These are phyloP conservation scores for Raddia guianensis DNA, from an alignment of 176 grass and related monocot genomes.

Conservation along the genomic window DNA sequence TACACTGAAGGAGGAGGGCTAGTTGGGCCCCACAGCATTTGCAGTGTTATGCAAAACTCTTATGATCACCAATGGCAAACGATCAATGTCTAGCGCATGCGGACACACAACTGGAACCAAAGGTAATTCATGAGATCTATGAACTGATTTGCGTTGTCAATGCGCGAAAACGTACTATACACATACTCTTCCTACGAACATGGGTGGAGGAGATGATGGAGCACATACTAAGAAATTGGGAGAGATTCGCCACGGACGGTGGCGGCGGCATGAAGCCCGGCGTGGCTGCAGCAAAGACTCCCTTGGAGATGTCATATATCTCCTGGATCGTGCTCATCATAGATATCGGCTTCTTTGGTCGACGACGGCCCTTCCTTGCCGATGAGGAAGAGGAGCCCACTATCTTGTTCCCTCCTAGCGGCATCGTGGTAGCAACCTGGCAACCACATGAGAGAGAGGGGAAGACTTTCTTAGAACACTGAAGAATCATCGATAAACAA, in stretches of 20 bases:
- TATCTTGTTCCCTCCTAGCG: slow-evolving; percentile 6
- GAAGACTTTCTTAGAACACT: neutral
- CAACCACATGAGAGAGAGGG: neutral
- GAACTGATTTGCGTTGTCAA: neutral
- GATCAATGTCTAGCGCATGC: neutral
- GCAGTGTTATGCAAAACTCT: neutral
- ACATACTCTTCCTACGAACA: neutral
- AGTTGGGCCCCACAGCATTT: neutral
- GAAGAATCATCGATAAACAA: neutral
- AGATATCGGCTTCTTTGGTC: slow-evolving; percentile 20
- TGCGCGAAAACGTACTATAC: neutral
- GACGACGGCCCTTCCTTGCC: neutral
- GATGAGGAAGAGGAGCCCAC: neutral
- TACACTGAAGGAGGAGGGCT: neutral
- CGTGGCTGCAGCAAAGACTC: slow-evolving; percentile 36
- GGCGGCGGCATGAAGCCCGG: slow-evolving; percentile 37
- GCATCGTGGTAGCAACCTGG: neutral
- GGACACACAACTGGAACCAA: neutral
- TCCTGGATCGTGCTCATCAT: slow-evolving; percentile 36
- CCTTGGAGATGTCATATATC: slow-evolving; percentile 51
- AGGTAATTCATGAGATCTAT: neutral
- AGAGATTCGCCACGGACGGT: slow-evolving; percentile 42
- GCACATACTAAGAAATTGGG: slow-evolving; percentile 29
- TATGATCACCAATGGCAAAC: no score
- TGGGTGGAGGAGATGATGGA: neutral